Percentiles rank a stretch among this genome's conserved stretches.
phyloP scores from a whole-genome alignment of 768 basidiomycete genomes.

The Gloeostereum incarnatum region DNA sequence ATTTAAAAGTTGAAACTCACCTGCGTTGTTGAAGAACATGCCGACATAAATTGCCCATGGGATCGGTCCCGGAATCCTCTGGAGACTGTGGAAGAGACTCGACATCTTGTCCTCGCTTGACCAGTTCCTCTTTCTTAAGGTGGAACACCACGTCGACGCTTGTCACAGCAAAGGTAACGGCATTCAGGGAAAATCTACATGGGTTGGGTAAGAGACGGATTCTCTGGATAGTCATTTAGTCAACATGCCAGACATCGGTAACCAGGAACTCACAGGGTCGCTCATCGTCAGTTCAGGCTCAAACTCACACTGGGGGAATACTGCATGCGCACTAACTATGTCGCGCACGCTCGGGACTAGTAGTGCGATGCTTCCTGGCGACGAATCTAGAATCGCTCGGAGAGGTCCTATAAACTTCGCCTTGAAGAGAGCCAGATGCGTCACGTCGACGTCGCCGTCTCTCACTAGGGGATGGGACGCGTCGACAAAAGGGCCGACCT shows the following conservation, averaged over 20 bases:
- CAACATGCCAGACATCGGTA: neutral
- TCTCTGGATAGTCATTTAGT: constrained; percentile 35
- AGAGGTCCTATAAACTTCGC: constrained; percentile 52
- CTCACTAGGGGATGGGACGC: constrained; percentile 64
- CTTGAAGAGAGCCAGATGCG: constrained; percentile 62
- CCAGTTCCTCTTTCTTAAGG: constrained; percentile 74
- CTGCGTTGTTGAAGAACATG: constrained; percentile 83
- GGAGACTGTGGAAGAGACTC: constrained; percentile 31
- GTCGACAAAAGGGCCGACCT: constrained; percentile 94
- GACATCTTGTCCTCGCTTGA: constrained; percentile 56
- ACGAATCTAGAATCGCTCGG: constrained; percentile 42
- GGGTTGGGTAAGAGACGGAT: constrained; percentile 84
- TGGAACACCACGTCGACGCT: constrained; percentile 89
- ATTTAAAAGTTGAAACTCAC: constrained; percentile 26
- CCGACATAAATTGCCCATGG: constrained; percentile 71
- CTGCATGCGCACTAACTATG: constrained; percentile 66
- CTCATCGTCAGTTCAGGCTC: constrained; percentile 25
- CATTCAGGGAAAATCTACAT: constrained; percentile 76
- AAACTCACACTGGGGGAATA: constrained; percentile 77
- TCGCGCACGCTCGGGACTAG: constrained; percentile 82
- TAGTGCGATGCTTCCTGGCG: constrained; percentile 64
- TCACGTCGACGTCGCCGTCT: constrained; percentile 60
- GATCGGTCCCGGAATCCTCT: constrained; percentile 48
- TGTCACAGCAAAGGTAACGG: constrained; percentile 67
- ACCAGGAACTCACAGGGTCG: constrained; percentile 35